Percentiles rank a stretch among this genome's conserved stretches.
Evolutionary conservation across 2,329 filamentous ascomycete species (phyloP).

Genomic region (Didymella pomorum): DNA sequence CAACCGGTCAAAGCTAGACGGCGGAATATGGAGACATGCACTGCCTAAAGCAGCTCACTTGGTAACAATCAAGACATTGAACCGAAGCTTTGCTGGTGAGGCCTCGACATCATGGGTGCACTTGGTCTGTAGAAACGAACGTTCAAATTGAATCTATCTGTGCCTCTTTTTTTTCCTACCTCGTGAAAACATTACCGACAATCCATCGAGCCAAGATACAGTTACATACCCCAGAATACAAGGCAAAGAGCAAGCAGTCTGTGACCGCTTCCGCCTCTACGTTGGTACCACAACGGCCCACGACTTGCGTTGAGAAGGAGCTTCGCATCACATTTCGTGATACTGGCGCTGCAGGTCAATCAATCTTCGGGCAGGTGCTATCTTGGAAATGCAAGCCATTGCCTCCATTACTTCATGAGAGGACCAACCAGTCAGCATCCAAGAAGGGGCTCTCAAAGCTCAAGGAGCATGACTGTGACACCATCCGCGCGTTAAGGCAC

Average conservation of each 20-base stretch:
- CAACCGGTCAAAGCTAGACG: too few species aligned
- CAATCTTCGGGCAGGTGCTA: neutral
- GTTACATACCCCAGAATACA: slow-evolving; percentile 13
- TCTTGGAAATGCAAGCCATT: slow-evolving; percentile 1
- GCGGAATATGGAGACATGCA: too few species aligned
- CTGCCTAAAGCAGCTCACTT: too few species aligned
- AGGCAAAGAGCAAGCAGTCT: neutral
- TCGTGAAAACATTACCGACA: too few species aligned
- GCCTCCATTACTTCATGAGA: neutral
- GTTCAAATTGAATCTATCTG: too few species aligned
- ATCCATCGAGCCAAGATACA: slow-evolving; percentile 5
- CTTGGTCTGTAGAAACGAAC: too few species aligned
- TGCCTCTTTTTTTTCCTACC: too few species aligned
- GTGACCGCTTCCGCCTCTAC: neutral
- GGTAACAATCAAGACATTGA: too few species aligned
- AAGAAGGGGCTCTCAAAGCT: neutral
- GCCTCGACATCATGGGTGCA: too few species aligned
- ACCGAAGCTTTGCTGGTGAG: too few species aligned
- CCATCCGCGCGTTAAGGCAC: accelerated
- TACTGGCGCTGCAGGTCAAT: neutral
- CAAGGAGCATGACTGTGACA: neutral
- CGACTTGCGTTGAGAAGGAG: neutral
- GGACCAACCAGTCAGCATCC: neutral
- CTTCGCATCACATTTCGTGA: neutral
- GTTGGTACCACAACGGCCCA: neutral